These are phyloP conservation scores for Leptographium lundbergii DNA, from an alignment of 2,329 filamentous ascomycete genomes.

Conservation along the genomic window DNA sequence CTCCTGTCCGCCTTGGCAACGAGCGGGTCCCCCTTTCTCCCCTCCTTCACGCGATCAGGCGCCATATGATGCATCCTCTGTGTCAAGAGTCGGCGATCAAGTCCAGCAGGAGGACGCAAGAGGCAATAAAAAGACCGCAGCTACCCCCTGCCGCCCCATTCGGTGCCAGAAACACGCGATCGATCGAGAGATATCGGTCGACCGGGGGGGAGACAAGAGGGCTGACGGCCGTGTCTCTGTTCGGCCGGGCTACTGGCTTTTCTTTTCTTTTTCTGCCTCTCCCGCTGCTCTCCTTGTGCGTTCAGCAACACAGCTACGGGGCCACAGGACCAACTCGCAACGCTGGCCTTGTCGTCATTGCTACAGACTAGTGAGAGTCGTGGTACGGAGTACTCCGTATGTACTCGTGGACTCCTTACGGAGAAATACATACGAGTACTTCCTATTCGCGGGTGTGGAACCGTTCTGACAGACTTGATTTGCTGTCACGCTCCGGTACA, in stretches of 20 bases:
- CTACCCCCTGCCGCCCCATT: constrained; percentile 7
- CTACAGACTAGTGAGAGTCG: too few relatives aligned
- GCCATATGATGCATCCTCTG: constrained; percentile 8
- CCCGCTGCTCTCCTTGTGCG: too few relatives aligned
- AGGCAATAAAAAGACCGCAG: neutral
- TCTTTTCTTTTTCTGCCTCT: neutral
- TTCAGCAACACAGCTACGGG: too few relatives aligned
- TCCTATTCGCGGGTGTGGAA: too few relatives aligned
- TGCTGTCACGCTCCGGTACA: neutral
- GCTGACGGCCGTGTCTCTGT: neutral
- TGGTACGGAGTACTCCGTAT: too few relatives aligned
- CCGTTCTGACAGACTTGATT: neutral
- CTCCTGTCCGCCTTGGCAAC: constrained; percentile 3
- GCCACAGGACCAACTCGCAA: too few relatives aligned
- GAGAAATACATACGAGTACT: too few relatives aligned
- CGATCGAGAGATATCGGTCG: constrained; percentile 6
- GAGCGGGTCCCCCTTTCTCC: constrained; percentile 4
- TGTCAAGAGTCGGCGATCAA: constrained; percentile 6
- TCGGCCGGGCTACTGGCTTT: neutral
- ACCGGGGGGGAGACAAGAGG: neutral
- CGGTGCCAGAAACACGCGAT: constrained; percentile 9
- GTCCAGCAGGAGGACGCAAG: neutral
- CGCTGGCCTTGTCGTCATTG: too few relatives aligned
- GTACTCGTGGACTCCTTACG: too few relatives aligned
- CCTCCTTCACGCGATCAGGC: constrained; percentile 5